These are phyloP conservation scores for Zygosaccharomyces siamensis DNA, from an alignment of 805 yeast genomes.

Conservation along the genomic window DNA sequence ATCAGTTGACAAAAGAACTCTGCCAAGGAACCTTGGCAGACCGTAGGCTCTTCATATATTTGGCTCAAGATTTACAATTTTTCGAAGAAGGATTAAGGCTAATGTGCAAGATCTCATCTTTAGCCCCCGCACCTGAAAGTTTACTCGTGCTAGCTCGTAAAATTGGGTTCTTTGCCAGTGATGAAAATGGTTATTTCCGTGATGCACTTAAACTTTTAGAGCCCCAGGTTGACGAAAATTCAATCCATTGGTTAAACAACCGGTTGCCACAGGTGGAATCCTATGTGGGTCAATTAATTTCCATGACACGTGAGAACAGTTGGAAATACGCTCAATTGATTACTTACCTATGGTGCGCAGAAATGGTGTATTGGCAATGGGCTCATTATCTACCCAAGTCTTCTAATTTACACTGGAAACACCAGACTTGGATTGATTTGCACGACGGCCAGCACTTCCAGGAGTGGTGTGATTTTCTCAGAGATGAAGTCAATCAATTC, in stretches of 20 bases:
- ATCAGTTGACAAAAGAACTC: constrained; percentile 41
- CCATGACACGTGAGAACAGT: constrained; percentile 29
- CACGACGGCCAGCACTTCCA: constrained; percentile 48
- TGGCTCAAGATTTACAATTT: constrained; percentile 47
- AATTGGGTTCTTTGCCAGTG: constrained; percentile 46
- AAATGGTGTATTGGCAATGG: constrained; percentile 50
- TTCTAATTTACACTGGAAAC: constrained; percentile 39
- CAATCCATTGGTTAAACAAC: constrained; percentile 13
- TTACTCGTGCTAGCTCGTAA: constrained; percentile 44
- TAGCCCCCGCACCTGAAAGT: constrained; percentile 39
- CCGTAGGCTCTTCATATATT: constrained; percentile 40
- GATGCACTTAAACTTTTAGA: constrained; percentile 31
- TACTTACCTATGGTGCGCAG: constrained; percentile 45
- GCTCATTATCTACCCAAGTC: constrained; percentile 38
- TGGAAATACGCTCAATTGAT: constrained; percentile 39
- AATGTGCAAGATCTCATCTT: constrained; percentile 42
- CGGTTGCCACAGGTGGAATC: constrained; percentile 34
- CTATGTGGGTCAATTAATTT: constrained; percentile 37
- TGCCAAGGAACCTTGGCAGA: constrained; percentile 45
- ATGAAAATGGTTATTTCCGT: constrained; percentile 46
- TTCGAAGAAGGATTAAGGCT: constrained; percentile 42
- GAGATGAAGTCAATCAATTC: constrained; percentile 39
- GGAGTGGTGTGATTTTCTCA: constrained; percentile 45
- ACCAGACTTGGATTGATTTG: constrained; percentile 48
- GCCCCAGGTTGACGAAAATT: constrained; percentile 12